Conservation (phyloP, 257 asterid genomes). For the Gardenia jasminoides region DNA sequence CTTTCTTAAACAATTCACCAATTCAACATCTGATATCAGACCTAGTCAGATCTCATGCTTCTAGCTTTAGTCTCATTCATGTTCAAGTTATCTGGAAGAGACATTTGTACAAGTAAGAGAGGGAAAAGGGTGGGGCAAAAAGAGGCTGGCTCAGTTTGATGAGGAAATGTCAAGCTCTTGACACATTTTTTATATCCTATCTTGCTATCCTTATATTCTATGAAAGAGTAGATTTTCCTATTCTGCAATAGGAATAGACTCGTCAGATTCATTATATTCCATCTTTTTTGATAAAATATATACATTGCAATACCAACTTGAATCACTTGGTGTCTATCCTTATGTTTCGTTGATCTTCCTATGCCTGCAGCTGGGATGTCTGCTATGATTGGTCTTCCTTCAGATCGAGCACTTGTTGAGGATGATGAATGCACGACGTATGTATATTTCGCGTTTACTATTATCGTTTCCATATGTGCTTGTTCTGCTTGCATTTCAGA, state of each 20-base stretch:
- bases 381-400: slow-evolving; percentile 90
- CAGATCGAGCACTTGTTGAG: slow-evolving; percentile 80
- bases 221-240: not conserved
- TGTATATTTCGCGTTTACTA: not conserved
- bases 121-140: not conserved
- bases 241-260: not conserved
- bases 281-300: not conserved
- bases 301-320: not conserved
- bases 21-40: not conserved
- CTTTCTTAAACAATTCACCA: not conserved
- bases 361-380: slow-evolving; percentile 58
- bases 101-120: not conserved
- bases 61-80: not conserved
- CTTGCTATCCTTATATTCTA: not conserved
- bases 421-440: slow-evolving; percentile 81
- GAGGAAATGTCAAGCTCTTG: not conserved
- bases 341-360: not conserved
- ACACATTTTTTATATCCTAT: not conserved
- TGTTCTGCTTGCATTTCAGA: not conserved
- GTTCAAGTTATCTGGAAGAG: not conserved
- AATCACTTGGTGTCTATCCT: not conserved
- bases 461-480: not conserved
- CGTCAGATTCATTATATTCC: not conserved
- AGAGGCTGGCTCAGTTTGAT: not conserved
- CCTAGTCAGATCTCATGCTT: not conserved